Evolutionary conservation across 2,329 filamentous ascomycete genomes (phyloP), one percentile per base, ranked within the genome.

Genomic region (Apiospora saccharicola): DNA sequence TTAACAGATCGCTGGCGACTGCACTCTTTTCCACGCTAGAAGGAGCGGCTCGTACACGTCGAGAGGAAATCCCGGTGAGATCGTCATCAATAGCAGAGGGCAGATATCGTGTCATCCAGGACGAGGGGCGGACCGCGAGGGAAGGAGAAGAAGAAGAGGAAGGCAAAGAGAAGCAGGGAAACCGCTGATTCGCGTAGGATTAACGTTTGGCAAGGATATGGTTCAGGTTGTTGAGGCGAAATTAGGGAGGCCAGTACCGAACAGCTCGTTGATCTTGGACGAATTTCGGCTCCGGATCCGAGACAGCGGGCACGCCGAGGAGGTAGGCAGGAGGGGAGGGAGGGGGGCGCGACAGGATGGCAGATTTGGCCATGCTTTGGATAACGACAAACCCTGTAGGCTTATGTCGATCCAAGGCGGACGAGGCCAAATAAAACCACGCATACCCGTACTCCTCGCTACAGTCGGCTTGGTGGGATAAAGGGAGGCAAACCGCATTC

Each of bases 161-260:
- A 22, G 13, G 30, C 46, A 22, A 37, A 61, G 64, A 30, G 64
- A 68, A 44, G 43, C 22, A 44, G 64, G 64, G 16, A 67, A 24
- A 34, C 16, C 14, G 30, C 30, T 37, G 44, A 68, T 44, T 46
- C 14, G 67, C n/a, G 43, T 68, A 22, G 26, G 44, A 46, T 49
- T 69, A 49, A 49, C 67, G 67, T 34, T 46, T 49, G 67, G 41
- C n/a, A 68, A 47, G 67, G 67, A 46, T n/a, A 68, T 16, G 43
- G 44, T 41, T 64, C 57, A 69, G 67, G 67, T 26, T 49, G 16
- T 37, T 46, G 67, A 68, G 43, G 67, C 67, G 67, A 68, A 64
- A 64, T 64, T 64, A 64, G 57, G 57, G 19, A 64, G 67, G 67
- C 43, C 26, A 49, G 67, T 49, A 46, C 67, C 67, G 67, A 49